Evolutionary conservation across 106 monocot species (phyloP).

Genomic region (Cymbidium sinense): DNA sequence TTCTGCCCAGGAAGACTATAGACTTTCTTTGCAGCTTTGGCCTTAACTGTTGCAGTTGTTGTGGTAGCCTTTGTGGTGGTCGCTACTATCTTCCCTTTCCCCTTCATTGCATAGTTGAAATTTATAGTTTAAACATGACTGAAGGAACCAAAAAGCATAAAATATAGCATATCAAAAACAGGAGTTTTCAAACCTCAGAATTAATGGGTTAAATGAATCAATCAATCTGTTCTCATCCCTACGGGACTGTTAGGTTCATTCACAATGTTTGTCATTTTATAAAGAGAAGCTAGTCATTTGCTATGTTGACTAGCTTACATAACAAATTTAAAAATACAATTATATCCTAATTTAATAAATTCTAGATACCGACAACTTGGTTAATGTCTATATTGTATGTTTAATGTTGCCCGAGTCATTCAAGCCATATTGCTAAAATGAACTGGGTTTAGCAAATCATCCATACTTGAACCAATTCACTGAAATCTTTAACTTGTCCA

Average conservation of each 20-base stretch:
- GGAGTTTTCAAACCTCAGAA: not conserved
- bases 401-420: not conserved
- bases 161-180: not conserved
- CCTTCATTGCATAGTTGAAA: constrained; percentile 21
- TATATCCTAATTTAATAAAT: not conserved
- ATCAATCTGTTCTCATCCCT: not conserved
- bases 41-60: constrained; percentile 37
- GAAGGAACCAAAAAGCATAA: not conserved
- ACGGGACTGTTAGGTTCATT: not conserved
- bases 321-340: not conserved
- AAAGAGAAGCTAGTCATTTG: no score
- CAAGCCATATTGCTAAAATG: not conserved
- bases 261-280: not conserved
- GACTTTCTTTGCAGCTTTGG: constrained; percentile 72
- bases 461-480: not conserved
- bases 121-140: not conserved
- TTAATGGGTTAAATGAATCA: not conserved
- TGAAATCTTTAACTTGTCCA: not conserved
- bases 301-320: no score
- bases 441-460: not conserved
- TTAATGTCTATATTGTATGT: not conserved
- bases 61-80: constrained; percentile 41
- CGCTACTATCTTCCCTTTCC: constrained; percentile 34
- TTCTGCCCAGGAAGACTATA: constrained; percentile 84
- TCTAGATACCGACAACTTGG: not conserved